A percentile compares a stretch with the other conserved stretches of the same genome.
Conservation (phyloP, 2,329 filamentous ascomycete species). For the Scedosporium minutisporum region DNA sequence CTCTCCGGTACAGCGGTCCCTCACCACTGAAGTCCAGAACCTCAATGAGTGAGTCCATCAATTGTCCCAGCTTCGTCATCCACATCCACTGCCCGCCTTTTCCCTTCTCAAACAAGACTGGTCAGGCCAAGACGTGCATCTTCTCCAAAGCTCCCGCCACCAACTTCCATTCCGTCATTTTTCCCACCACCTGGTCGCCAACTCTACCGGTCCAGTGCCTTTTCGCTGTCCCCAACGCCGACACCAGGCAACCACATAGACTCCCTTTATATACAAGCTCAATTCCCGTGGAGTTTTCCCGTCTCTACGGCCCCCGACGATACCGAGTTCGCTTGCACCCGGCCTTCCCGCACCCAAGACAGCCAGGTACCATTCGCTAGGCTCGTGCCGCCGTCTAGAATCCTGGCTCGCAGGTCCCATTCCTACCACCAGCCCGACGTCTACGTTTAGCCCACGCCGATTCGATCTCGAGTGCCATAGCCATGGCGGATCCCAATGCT, state of each 20-base stretch:
- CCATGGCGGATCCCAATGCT: slow-evolving; percentile 43
- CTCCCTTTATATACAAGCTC: neutral
- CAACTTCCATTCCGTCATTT: neutral
- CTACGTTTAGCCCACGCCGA: neutral
- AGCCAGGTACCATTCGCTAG: neutral
- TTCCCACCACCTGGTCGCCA: neutral
- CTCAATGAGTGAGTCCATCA: neutral
- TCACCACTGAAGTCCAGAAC: too few species aligned
- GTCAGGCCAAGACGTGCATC: neutral
- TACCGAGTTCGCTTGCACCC: neutral
- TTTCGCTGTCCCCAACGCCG: neutral
- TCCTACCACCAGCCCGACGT: neutral
- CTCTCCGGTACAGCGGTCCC: too few species aligned
- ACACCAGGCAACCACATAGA: neutral
- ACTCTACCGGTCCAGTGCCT: neutral
- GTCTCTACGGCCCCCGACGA: neutral
- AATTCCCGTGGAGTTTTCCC: neutral
- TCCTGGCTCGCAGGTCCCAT: neutral
- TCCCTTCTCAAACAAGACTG: neutral
- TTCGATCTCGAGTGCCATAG: neutral
- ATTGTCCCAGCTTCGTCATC: neutral
- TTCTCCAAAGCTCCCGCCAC: neutral
- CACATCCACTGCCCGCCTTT: neutral
- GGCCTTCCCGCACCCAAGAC: neutral
- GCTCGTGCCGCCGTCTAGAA: too few species aligned